phyloP scores from a whole-genome alignment of 441 rosid genomes.

The Aleurites moluccanus region DNA sequence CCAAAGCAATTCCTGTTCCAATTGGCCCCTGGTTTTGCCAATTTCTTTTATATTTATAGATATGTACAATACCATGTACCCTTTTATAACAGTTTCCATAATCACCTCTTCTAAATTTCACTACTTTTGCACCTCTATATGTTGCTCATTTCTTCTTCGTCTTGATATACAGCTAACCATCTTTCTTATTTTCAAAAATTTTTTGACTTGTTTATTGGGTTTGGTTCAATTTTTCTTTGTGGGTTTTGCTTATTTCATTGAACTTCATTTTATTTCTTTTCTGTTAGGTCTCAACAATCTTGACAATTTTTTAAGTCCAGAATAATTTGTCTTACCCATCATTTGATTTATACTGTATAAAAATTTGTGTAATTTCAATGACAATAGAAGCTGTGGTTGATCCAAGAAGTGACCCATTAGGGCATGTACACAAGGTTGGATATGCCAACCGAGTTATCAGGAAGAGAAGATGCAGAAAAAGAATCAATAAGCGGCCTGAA shows the following conservation, averaged over 20 bases:
- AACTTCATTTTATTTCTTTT: neutral
- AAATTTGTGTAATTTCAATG: conserved; percentile 4
- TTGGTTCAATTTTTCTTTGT: conserved; percentile 2
- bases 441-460: conserved; percentile 26
- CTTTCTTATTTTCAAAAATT: neutral
- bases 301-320: neutral
- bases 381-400: conserved; percentile 31
- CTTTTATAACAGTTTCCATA: conserved; percentile 4
- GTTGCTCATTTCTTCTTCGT: neutral
- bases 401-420: conserved; percentile 24
- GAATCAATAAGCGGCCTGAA: neutral
- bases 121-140: neutral
- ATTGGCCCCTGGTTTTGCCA: conserved; percentile 33
- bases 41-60: neutral
- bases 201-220: neutral
- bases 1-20: neutral
- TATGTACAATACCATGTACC: neutral
- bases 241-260: neutral
- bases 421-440: conserved; percentile 34
- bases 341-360: no score
- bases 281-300: neutral
- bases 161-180: neutral
- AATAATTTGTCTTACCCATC: neutral
- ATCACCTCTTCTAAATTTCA: neutral
- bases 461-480: conserved; percentile 28